Conservation (phyloP, 2,329 filamentous ascomycete species). For the Aureobasidium sp. region DNA sequence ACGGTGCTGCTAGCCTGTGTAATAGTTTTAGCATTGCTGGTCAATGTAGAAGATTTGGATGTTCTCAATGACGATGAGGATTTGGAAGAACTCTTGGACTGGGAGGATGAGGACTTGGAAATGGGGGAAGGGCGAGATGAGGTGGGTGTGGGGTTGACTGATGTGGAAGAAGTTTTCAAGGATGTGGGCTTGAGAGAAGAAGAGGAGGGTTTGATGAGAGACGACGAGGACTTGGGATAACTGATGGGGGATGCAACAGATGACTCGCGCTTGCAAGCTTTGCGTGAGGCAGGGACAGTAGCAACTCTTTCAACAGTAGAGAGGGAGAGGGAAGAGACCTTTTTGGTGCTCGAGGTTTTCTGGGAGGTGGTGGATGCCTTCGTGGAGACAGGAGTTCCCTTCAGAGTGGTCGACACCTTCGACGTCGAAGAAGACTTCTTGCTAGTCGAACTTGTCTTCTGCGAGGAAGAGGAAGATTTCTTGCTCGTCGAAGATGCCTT, state of each 20-base stretch:
- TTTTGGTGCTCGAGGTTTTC: conserved; percentile 6
- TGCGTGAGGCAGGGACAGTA: background rate
- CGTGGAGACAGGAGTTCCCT: background rate
- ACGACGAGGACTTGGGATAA: background rate
- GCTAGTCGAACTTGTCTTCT: conserved; percentile 5
- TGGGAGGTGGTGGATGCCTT: conserved; percentile 8
- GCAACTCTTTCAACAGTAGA: conserved; percentile 8
- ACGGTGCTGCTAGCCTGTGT: background rate
- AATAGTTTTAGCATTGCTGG: background rate
- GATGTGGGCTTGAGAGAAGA: background rate
- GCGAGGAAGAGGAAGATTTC: conserved; percentile 2
- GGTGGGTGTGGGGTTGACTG: background rate
- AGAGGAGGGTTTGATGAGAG: background rate
- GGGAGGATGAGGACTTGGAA: background rate
- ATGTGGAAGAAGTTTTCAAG: background rate
- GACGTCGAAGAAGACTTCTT: conserved; percentile 10
- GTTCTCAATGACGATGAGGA: background rate
- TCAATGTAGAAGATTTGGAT: conserved; percentile 10
- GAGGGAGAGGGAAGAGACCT: conserved; percentile 3
- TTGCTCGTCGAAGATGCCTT: conserved; percentile 8
- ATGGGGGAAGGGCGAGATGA: background rate
- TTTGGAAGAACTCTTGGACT: background rate
- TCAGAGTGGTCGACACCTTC: background rate
- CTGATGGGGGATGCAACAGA: background rate
- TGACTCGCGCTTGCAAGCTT: conserved; percentile 7